A percentile compares a stretch with the other conserved stretches of the same genome.
Evolutionary conservation across 176 grass and related monocot genomes (phyloP).

Genomic region (Avena sativa): DNA sequence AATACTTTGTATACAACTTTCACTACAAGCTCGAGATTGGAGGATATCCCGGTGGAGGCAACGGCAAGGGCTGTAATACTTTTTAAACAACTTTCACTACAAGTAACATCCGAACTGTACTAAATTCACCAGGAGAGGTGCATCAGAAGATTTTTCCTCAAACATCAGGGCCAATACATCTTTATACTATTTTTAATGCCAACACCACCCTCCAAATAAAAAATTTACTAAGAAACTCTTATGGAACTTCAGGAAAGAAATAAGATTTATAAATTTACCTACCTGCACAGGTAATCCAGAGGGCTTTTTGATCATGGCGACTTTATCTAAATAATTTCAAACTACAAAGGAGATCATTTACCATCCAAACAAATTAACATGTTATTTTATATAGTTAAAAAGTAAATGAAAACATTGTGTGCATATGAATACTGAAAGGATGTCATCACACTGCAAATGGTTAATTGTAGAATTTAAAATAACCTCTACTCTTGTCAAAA

Average conservation of each 20-base stretch:
- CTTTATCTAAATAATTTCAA: slow-evolving; percentile 55
- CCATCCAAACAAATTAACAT: slow-evolving; percentile 32
- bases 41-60: too few relatives aligned
- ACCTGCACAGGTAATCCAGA: slow-evolving; percentile 83
- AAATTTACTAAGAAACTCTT: slow-evolving; percentile 15
- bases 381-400: slow-evolving; percentile 1
- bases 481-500: too few relatives aligned
- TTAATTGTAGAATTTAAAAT: too few relatives aligned
- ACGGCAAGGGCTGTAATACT: background rate
- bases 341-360: slow-evolving; percentile 38
- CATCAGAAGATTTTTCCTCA: slow-evolving; percentile 59
- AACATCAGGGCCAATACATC: slow-evolving; percentile 71
- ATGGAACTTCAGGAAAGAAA: slow-evolving; percentile 17
- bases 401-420: slow-evolving; percentile 59
- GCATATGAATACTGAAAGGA: too few relatives aligned
- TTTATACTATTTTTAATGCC: slow-evolving; percentile 77
- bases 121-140: slow-evolving; percentile 76
- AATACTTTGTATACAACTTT: too few relatives aligned
- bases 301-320: slow-evolving; percentile 78
- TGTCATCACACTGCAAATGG: too few relatives aligned
- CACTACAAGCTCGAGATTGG: too few relatives aligned
- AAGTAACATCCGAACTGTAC: slow-evolving; percentile 1
- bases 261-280: slow-evolving; percentile 33
- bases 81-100: background rate
- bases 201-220: slow-evolving; percentile 70